A percentile compares a stretch with the other conserved stretches of the same genome.
Conservation (phyloP, 2,329 filamentous ascomycete species). For the Aspergillus fructus region DNA sequence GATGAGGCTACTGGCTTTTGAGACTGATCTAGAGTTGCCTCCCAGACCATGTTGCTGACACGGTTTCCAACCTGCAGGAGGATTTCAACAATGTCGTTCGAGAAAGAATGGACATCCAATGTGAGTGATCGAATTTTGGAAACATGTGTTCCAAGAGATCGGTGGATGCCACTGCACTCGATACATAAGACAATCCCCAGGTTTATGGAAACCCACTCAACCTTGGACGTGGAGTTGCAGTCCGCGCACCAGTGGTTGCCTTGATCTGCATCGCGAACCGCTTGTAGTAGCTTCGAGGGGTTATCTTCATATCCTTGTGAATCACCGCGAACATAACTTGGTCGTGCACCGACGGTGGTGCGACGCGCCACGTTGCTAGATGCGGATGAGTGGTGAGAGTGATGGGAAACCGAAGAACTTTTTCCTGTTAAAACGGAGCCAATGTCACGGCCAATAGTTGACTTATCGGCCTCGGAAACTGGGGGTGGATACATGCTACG, state of each 20-base stretch:
- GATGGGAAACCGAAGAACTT: slow-evolving; percentile 63
- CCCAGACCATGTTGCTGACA: slow-evolving; percentile 96
- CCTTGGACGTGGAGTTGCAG: slow-evolving; percentile 85
- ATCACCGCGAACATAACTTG: slow-evolving; percentile 66
- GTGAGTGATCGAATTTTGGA: slow-evolving; percentile 96
- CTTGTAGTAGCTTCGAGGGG: slow-evolving; percentile 80
- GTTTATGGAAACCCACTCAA: slow-evolving; percentile 99
- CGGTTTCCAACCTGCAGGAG: slow-evolving; percentile 89
- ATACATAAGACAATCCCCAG: slow-evolving; percentile 95
- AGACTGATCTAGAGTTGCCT: slow-evolving; percentile 73
- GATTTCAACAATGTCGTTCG: slow-evolving; percentile 92
- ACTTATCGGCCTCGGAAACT: slow-evolving; percentile 47
- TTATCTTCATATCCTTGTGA: slow-evolving; percentile 77
- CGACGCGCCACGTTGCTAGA: slow-evolving; percentile 70
- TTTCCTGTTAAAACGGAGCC: slow-evolving; percentile 92
- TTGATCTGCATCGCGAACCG: slow-evolving; percentile 84
- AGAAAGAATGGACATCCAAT: slow-evolving; percentile 93
- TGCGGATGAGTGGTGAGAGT: slow-evolving; percentile 46
- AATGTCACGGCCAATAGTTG: slow-evolving; percentile 76
- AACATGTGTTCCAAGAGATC: slow-evolving; percentile 94
- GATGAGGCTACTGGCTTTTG: slow-evolving; percentile 74
- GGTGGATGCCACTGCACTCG: slow-evolving; percentile 95
- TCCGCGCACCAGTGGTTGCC: slow-evolving; percentile 94
- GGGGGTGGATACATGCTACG: slow-evolving; percentile 55
- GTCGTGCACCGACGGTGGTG: slow-evolving; percentile 87